Conservation (phyloP, 2,329 filamentous ascomycete species). For the Paracorniculantispora psalliotae region DNA sequence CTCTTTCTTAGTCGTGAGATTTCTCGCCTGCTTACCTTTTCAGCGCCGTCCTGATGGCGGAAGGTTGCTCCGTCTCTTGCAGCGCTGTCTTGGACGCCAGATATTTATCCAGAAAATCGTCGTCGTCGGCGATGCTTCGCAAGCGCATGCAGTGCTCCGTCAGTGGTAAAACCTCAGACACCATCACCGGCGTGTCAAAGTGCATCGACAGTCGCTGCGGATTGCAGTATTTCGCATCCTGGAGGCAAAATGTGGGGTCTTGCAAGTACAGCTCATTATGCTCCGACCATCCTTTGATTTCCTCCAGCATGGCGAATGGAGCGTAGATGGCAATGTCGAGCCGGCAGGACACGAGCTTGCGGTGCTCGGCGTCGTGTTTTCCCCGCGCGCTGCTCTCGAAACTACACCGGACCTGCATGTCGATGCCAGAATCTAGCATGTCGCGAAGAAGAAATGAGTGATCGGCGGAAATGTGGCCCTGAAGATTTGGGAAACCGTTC, state of each 20-base stretch:
- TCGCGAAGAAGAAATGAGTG: background rate
- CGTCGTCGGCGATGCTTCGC: conserved; percentile 14
- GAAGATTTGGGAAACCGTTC: no score
- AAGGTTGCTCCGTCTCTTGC: conserved; percentile 25
- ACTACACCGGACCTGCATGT: background rate
- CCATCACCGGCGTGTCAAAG: background rate
- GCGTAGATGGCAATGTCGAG: conserved; percentile 28
- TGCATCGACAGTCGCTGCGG: conserved; percentile 29
- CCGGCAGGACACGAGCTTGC: background rate
- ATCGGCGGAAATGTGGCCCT: background rate
- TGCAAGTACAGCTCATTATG: conserved; percentile 29
- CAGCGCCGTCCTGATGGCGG: conserved; percentile 19
- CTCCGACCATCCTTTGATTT: conserved; percentile 28
- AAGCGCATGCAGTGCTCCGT: background rate
- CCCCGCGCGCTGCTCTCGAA: background rate
- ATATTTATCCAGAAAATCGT: conserved; percentile 20
- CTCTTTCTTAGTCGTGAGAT: no score
- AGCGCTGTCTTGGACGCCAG: conserved; percentile 23
- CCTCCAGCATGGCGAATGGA: conserved; percentile 20
- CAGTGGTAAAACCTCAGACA: background rate
- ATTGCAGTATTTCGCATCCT: conserved; percentile 29
- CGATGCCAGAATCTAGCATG: background rate
- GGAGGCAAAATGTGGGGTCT: conserved; percentile 26
- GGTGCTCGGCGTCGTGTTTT: background rate
- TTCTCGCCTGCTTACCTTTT: conserved; percentile 19